A percentile compares a stretch with the other conserved stretches of the same genome.
Conservation (phyloP, 148 eudicot genomes). For the Rhododendron mucronatum region DNA sequence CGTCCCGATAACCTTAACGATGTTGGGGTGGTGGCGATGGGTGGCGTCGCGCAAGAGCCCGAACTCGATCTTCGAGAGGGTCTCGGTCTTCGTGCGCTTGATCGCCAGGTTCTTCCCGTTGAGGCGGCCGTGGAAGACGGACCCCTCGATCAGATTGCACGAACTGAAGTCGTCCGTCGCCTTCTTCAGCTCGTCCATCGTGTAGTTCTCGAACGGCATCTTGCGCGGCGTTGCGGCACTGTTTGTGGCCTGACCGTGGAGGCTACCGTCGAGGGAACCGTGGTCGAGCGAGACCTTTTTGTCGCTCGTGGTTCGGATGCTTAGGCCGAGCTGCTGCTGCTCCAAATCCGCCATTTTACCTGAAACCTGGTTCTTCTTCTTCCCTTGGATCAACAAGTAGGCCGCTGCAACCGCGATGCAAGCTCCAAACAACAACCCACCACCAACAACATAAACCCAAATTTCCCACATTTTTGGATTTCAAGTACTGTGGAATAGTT, state of each 20-base stretch:
- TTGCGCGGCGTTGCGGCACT: conserved; percentile 38
- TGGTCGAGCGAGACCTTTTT: conserved; percentile 70
- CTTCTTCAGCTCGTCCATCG: conserved; percentile 51
- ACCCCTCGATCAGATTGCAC: conserved; percentile 57
- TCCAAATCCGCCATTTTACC: conserved; percentile 47
- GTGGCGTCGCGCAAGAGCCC: conserved; percentile 51
- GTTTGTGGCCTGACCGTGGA: conserved; percentile 32
- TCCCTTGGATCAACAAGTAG: conserved; percentile 26
- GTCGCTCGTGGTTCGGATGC: conserved; percentile 68
- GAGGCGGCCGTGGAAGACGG: conserved; percentile 63
- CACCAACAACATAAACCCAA: conserved; percentile 29
- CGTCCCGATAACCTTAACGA: conserved; percentile 59
- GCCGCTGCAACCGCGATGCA: conserved; percentile 29
- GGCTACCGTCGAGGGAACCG: conserved; percentile 43
- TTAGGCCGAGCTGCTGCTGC: conserved; percentile 60
- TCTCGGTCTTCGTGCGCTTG: conserved; percentile 34
- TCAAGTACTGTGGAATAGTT: conserved; percentile 13
- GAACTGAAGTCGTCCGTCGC: conserved; percentile 67
- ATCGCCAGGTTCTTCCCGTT: conserved; percentile 72
- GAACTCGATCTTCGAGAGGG: conserved; percentile 47
- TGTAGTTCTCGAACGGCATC: conserved; percentile 44
- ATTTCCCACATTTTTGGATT: conserved; percentile 28
- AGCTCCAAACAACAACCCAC: conserved; percentile 22
- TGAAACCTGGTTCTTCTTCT: conserved; percentile 14
- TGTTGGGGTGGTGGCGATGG: conserved; percentile 55